Evolutionary conservation across 148 eudicot genomes (phyloP), one percentile per base, ranked within the genome.

Genomic region (Oxyria digyna): DNA sequence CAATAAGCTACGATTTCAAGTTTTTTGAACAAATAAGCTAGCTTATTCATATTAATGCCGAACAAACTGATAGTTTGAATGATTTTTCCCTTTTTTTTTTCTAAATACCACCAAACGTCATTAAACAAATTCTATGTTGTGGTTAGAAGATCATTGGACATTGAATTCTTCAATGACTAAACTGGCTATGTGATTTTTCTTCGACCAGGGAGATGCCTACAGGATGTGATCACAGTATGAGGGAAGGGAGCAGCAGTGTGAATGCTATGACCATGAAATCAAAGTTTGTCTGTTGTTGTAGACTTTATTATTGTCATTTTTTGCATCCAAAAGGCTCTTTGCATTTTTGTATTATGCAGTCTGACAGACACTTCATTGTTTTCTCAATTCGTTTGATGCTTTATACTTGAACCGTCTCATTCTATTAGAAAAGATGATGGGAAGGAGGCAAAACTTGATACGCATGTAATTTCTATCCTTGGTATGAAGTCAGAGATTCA

Each of bases 271-370:
- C 94, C 4, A 40, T 82, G 82, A 85, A 82, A 78, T 69, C 85
- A 31, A 82, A 89, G 83, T 68, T 79, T 71, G 97, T 89, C 87
- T 69, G 98, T 86, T 65, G 43, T 77, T 76, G 77, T 76, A 62
- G 67, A 77, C 74, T 69, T 77, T 42, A 67, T 41, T 57, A 62
- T 18, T 52, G 2, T 68, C 69, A 74, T 43, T 77, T n/a, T 42
- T 37, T 59, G 68, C 9, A 66, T 38, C 46, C 27, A 21, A 18
- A 41, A 66, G 69, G 27, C 8, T 18, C 17, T 29, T 59, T 29
- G 45, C 26, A 37, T 62, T 62, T 10, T 62, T 62, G 57, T 50
- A 4, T 50, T 20, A 4, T 21, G 57, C 57, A 50, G 57, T 8
- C 20, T 50, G 57, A n/a, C 20, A 50, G 57, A 50, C 6, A 20